A percentile compares a stretch with the other conserved stretches of the same genome.
Evolutionary conservation across 148 eudicot genomes (phyloP).

Genomic region (Rhododendron kiyosumense): DNA sequence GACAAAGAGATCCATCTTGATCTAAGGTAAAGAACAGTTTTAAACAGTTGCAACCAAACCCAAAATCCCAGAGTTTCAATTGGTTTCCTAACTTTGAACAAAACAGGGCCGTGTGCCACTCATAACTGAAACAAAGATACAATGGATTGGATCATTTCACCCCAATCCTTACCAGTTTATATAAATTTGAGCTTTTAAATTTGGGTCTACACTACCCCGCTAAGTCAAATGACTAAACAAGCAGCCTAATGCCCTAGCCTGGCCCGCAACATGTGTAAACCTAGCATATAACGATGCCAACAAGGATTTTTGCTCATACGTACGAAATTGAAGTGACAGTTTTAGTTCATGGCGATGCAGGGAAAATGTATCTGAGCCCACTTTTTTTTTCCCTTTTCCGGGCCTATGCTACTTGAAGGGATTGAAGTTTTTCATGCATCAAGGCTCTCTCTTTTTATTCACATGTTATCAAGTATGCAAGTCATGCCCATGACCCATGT

Average conservation of each 20-base stretch:
- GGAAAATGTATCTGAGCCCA: not conserved
- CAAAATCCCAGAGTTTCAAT: not conserved
- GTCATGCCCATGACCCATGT: not conserved
- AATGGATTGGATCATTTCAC: not conserved
- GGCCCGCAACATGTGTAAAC: not conserved
- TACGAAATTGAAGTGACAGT: not conserved
- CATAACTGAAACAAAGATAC: not conserved
- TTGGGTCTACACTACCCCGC: not conserved
- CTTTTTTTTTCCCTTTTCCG: not conserved
- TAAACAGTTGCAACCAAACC: not conserved
- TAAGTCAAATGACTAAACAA: not conserved
- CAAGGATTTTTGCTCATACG: not conserved
- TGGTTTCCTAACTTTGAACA: not conserved
- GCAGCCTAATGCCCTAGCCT: not conserved
- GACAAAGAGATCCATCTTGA: not conserved
- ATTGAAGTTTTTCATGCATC: not conserved
- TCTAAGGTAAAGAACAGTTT: not conserved
- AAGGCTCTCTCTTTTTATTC: not conserved
- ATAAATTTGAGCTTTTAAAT: not conserved
- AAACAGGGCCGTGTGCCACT: not conserved
- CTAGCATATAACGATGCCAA: not conserved
- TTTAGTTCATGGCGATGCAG: not conserved
- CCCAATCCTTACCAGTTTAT: not conserved
- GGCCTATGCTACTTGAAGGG: not conserved
- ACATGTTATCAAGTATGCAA: not conserved